Percentiles rank a stretch among this genome's conserved stretches.
phyloP scores from a whole-genome alignment of 768 basidiomycete species.

The Pisolithus orientalis region DNA sequence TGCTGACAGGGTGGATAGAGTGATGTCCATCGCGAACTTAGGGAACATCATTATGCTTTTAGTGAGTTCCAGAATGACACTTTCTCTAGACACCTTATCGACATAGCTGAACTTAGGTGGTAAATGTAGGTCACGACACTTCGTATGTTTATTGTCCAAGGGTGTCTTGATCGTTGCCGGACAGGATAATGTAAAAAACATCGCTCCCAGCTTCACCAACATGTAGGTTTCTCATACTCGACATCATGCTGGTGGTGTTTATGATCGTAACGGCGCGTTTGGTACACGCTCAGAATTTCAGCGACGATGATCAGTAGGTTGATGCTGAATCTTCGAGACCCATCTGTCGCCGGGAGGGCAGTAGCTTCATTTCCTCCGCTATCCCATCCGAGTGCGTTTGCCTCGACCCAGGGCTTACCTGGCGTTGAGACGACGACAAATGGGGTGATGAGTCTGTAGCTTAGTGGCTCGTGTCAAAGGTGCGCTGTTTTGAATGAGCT shows the following conservation, averaged over 20 bases:
- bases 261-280: background rate
- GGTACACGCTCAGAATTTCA: conserved; percentile 4
- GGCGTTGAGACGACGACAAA: too few species aligned
- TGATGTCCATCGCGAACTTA: conserved; percentile 7
- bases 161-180: background rate
- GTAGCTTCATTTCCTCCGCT: background rate
- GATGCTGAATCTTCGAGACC: conserved; percentile 13
- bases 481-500: too few species aligned
- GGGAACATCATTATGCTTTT: conserved; percentile 6
- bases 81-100: too few species aligned
- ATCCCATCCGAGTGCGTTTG: too few species aligned
- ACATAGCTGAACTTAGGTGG: background rate
- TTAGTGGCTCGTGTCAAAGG: too few species aligned
- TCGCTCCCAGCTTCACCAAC: background rate
- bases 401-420: too few species aligned
- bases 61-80: conserved; percentile 3
- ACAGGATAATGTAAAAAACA: background rate
- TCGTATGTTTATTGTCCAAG: background rate
- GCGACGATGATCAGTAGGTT: conserved; percentile 12
- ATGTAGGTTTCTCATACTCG: background rate
- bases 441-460: too few species aligned
- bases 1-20: background rate
- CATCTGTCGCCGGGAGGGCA: background rate
- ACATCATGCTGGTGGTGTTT: background rate
- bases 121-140: background rate